Percentiles rank a stretch among this genome's conserved stretches.
These are phyloP conservation scores for Mycena polygramma DNA, from an alignment of 768 basidiomycete species.

Conservation along the genomic window DNA sequence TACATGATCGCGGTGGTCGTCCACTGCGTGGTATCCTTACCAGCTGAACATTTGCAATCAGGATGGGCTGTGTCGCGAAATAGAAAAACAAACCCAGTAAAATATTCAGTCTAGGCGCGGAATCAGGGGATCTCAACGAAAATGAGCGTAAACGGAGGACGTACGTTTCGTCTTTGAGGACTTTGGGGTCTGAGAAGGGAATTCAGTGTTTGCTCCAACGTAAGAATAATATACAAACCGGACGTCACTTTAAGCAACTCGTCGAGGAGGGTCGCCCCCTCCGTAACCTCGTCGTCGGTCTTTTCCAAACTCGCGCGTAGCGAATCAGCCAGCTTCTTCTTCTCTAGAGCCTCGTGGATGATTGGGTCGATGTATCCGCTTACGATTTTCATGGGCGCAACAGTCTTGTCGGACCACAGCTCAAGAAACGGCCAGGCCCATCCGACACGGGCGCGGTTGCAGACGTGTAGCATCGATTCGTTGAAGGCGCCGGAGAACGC, in stretches of 20 bases:
- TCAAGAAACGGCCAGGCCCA: conserved; percentile 70
- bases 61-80: background rate
- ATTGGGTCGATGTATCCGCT: conserved; percentile 67
- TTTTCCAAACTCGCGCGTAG: conserved; percentile 40
- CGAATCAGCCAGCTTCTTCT: conserved; percentile 48
- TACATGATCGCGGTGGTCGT: conserved; percentile 54
- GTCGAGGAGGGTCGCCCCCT: conserved; percentile 67
- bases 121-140: background rate
- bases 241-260: conserved; percentile 66
- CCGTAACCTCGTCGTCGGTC: conserved; percentile 47
- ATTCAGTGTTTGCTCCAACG: background rate
- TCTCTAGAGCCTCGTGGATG: conserved; percentile 61
- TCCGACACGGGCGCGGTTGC: conserved; percentile 57
- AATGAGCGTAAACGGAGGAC: conserved; percentile 17
- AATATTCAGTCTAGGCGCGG: conserved; percentile 53
- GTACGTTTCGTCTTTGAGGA: conserved; percentile 64
- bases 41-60: conserved; percentile 26
- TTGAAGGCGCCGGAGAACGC: conserved; percentile 65
- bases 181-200: conserved; percentile 50
- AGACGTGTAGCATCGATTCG: conserved; percentile 59
- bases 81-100: conserved; percentile 51
- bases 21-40: conserved; percentile 45
- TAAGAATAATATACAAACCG: conserved; percentile 44
- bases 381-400: conserved; percentile 64
- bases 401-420: conserved; percentile 60